Percentiles rank a stretch among this genome's conserved stretches.
These are phyloP conservation scores for Endogone sp. DNA, from an alignment of 192 early-diverging fungal species.

Conservation along the genomic window DNA sequence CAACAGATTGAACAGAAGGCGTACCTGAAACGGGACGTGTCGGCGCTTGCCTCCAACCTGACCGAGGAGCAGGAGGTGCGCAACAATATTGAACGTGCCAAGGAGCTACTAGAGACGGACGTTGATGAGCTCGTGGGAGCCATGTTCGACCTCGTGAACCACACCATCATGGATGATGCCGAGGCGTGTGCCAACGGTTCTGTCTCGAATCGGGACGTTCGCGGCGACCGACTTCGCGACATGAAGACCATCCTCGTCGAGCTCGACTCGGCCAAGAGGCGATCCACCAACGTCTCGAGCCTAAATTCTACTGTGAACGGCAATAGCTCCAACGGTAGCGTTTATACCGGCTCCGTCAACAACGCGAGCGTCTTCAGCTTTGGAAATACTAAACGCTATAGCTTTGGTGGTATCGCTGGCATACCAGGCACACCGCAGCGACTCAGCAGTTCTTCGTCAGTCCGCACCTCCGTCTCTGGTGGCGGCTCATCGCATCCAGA, in stretches of 20 bases:
- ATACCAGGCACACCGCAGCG: background rate
- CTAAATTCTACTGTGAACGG: too few relatives aligned
- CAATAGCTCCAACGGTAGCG: slow-evolving; percentile 1
- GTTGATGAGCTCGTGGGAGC: slow-evolving; percentile 34
- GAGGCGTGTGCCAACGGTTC: slow-evolving; percentile 27
- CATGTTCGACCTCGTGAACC: slow-evolving; percentile 36
- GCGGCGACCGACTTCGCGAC: slow-evolving; percentile 30
- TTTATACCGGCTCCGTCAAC: background rate
- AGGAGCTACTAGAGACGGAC: slow-evolving; percentile 33
- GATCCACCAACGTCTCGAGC: slow-evolving; percentile 13
- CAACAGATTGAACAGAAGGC: slow-evolving; percentile 46
- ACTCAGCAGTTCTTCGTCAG: slow-evolving; percentile 7
- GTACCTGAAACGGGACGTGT: slow-evolving; percentile 40
- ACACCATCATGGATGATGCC: slow-evolving; percentile 43
- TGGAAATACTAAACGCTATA: background rate
- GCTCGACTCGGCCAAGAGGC: slow-evolving; percentile 36
- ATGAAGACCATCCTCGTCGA: slow-evolving; percentile 39
- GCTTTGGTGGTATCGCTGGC: slow-evolving; percentile 2
- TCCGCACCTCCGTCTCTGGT: slow-evolving; percentile 10
- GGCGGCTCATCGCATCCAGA: background rate
- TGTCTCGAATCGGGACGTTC: slow-evolving; percentile 21
- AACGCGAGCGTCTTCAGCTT: background rate
- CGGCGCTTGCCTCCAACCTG: slow-evolving; percentile 30
- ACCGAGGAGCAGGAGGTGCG: slow-evolving; percentile 34
- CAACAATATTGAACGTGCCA: slow-evolving; percentile 21